A percentile compares a stretch with the other conserved stretches of the same genome.
These are phyloP conservation scores for Suillus paluster DNA, from an alignment of 768 basidiomycete genomes.

Conservation along the genomic window DNA sequence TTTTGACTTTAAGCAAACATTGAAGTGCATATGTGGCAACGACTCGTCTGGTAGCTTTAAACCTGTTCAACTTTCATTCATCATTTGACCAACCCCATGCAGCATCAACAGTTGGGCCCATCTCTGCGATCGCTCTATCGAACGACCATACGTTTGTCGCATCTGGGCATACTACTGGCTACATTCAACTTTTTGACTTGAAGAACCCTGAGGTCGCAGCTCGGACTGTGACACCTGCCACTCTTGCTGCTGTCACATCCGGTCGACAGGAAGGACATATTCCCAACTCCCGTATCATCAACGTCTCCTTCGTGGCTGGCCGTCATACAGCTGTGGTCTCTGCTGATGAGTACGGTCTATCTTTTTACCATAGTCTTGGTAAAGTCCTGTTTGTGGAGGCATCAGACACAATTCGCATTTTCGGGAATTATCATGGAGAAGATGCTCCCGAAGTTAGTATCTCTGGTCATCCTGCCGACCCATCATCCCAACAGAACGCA, in stretches of 20 bases:
- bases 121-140: conserved; percentile 90
- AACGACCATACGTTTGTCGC: conserved; percentile 94
- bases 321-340: conserved; percentile 92
- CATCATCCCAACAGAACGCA: conserved; percentile 21
- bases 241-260: conserved; percentile 66
- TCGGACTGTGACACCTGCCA: conserved; percentile 72
- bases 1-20: conserved; percentile 88
- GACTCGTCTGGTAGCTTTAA: conserved; percentile 59
- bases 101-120: conserved; percentile 71
- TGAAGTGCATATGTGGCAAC: conserved; percentile 79
- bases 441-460: conserved; percentile 18
- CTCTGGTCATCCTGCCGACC: conserved; percentile 12
- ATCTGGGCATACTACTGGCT: conserved; percentile 82
- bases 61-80: conserved; percentile 10
- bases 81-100: conserved; percentile 28
- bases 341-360: conserved; percentile 88
- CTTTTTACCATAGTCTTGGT: conserved; percentile 94
- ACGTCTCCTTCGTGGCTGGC: conserved; percentile 85
- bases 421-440: conserved; percentile 85
- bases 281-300: conserved; percentile 75
- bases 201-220: conserved; percentile 68
- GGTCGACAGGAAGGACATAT: conserved; percentile 89
- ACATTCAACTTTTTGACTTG: conserved; percentile 87
- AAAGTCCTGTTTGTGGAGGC: conserved; percentile 96
- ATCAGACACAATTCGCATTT: conserved; percentile 89